Evolutionary conservation across 257 asterid species (phyloP), one percentile per base, ranked within the genome.

Genomic region (Verbascum thapsus): DNA sequence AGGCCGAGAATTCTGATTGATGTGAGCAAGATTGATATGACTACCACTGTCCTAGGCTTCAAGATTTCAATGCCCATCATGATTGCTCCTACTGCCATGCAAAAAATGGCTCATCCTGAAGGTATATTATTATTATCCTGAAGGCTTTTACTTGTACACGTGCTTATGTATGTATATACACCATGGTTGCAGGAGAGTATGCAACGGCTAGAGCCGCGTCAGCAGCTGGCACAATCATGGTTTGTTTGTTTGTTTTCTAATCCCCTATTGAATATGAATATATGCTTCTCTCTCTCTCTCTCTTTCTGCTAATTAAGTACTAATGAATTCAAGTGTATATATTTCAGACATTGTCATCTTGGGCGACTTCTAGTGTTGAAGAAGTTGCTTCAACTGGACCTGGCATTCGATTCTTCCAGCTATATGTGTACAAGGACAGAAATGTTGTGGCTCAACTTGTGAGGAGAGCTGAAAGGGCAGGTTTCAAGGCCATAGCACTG

Each of bases 21-120:
- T 68, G 98, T 91, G 61, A 86, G 90, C 90, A 91, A 77, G 82
- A 91, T 91, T 71, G 98, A 91, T 74, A 66, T 88, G 87, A 43
- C 69, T 43, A 78, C 98, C 48, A 84, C 96, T 35, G 78, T 91
- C 37, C 64, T 91, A 70, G 98, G 96, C 61, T 88, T 84, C 84
- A 88, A 91, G 80, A 91, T 91, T 52, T 88, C 98, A 10, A 91
- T 91, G 98, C 98, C 98, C n/a, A 91, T 91, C 90, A 84, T 91
- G 98, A 74, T 91, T 67, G 95, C 98, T 62, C 98, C 98, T 13
- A 82, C 95, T 49, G 96, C 98, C 67, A 12, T 91, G 55, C 98
- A 91, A 82, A 91, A 91, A 80, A 91, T 91, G 98, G 98, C 98
- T 81, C 98, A 91, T 63, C 98, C 98, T 71, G 95, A 91, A 30